Evolutionary conservation across 805 yeast species (phyloP).

Genomic region (Candida gorgasii): DNA sequence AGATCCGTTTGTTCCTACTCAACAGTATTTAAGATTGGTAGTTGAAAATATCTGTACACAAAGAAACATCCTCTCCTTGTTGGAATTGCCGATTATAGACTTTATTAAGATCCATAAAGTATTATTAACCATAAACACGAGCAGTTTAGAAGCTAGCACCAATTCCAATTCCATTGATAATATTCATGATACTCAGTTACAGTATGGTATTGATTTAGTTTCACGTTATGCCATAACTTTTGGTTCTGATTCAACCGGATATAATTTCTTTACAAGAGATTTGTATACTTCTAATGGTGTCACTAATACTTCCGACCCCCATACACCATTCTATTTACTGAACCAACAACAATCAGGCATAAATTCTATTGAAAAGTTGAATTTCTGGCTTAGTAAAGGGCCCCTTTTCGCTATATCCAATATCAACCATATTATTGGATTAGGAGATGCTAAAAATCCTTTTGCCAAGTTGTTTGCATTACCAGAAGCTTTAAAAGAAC

Average conservation of each 20-base stretch:
- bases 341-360: constrained; percentile 22
- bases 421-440: constrained; percentile 71
- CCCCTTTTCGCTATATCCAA: constrained; percentile 76
- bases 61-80: constrained; percentile 56
- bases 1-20: constrained; percentile 83
- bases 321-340: constrained; percentile 34
- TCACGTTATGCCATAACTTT: constrained; percentile 65
- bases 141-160: constrained; percentile 4
- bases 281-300: constrained; percentile 36
- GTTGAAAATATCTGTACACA: constrained; percentile 77
- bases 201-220: constrained; percentile 60
- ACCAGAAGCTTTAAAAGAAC: constrained; percentile 69
- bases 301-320: constrained; percentile 29
- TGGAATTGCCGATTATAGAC: constrained; percentile 60
- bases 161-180: constrained; percentile 23
- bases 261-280: constrained; percentile 57
- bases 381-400: constrained; percentile 77
- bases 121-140: constrained; percentile 53
- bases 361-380: constrained; percentile 48
- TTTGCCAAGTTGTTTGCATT: constrained; percentile 73
- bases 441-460: constrained; percentile 74
- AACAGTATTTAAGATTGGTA: constrained; percentile 72
- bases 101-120: constrained; percentile 70
- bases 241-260: constrained; percentile 65
- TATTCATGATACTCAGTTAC: constrained; percentile 46